Conservation (phyloP, 2,329 filamentous ascomycete genomes). For the Cytospora mali region DNA sequence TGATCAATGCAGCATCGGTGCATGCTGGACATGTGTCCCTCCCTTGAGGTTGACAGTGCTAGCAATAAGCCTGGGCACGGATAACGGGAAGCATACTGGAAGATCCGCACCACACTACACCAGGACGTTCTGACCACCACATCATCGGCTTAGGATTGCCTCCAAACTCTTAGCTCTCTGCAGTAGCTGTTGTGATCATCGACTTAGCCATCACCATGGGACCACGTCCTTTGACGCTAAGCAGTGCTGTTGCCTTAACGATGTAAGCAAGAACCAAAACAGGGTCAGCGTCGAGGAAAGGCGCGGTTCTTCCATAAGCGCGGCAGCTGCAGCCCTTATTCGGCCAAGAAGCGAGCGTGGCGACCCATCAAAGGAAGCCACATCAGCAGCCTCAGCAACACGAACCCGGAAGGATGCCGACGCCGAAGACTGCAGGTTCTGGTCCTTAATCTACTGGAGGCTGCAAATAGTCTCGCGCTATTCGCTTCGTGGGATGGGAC, state of each 20-base stretch:
- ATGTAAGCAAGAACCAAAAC: not conserved
- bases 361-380: not conserved
- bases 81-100: not conserved
- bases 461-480: not conserved
- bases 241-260: not conserved
- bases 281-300: not conserved
- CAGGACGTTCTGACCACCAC: not conserved
- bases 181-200: not conserved
- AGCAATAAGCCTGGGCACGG: not conserved
- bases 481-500: not conserved
- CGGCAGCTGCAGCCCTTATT: not conserved
- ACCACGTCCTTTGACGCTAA: not conserved
- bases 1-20: not conserved
- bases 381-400: not conserved
- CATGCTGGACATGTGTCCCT: not conserved
- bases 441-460: not conserved
- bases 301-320: not conserved
- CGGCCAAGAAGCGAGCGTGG: not conserved
- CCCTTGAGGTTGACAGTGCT: not conserved
- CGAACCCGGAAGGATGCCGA: no score
- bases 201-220: not conserved
- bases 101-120: not conserved
- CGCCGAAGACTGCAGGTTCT: not conserved
- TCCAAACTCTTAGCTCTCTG: not conserved
- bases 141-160: not conserved